Evolutionary conservation across 2,329 filamentous ascomycete species (phyloP).

Genomic region (Fusarium nisikadoi): DNA sequence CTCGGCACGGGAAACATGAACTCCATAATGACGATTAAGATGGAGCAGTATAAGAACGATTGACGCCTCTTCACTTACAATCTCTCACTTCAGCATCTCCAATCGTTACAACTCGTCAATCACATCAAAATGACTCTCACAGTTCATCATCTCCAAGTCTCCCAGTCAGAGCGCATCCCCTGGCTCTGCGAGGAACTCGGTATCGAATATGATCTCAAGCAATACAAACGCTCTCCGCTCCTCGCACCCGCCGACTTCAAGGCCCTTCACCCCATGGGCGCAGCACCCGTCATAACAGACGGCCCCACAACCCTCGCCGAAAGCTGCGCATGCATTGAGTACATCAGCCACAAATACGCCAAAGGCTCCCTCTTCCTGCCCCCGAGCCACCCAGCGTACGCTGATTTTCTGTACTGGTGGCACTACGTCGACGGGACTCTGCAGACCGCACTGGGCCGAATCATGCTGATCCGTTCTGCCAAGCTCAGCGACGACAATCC

Average conservation of each 20-base stretch:
- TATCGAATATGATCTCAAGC: slow-evolving; percentile 58
- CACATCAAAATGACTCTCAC: slow-evolving; percentile 46
- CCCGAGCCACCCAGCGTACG: slow-evolving; percentile 60
- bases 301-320: slow-evolving; percentile 65
- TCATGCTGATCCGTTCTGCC: slow-evolving; percentile 48
- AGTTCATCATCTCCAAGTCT: slow-evolving; percentile 65
- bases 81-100: no score
- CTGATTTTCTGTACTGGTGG: slow-evolving; percentile 73
- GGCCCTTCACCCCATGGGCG: slow-evolving; percentile 58
- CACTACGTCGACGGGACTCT: slow-evolving; percentile 65
- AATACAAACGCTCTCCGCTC: slow-evolving; percentile 31
- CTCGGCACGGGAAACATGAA: slow-evolving; percentile 4
- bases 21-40: slow-evolving; percentile 11
- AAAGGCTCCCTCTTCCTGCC: slow-evolving; percentile 59
- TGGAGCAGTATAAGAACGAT: slow-evolving; percentile 5
- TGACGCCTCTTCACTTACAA: no score
- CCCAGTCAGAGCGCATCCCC: slow-evolving; percentile 71
- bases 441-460: slow-evolving; percentile 51
- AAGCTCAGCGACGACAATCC: slow-evolving; percentile 34
- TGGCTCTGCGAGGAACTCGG: slow-evolving; percentile 74
- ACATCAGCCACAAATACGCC: slow-evolving; percentile 66
- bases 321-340: slow-evolving; percentile 69
- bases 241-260: slow-evolving; percentile 39
- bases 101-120: no score
- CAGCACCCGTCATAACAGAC: slow-evolving; percentile 70